Evolutionary conservation across 2,329 filamentous ascomycete species (phyloP).

Genomic region (Trichoderma hamatum): DNA sequence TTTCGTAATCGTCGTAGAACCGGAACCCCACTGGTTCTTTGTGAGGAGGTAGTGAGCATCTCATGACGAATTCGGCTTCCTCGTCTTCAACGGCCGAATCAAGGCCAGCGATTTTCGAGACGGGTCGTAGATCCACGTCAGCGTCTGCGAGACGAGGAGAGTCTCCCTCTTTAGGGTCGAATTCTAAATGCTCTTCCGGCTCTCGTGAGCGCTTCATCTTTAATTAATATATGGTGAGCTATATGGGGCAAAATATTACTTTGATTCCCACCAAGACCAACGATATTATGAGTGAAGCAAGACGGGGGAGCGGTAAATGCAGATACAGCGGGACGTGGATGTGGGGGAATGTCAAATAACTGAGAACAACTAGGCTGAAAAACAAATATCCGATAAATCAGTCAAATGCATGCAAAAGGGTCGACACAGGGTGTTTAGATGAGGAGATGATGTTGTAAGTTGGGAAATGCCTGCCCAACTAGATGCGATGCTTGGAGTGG

Average conservation of each 20-base stretch:
- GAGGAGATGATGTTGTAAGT: not conserved
- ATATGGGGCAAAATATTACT: slow-evolving; percentile 28
- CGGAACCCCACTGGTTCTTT: slow-evolving; percentile 68
- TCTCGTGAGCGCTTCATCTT: slow-evolving; percentile 67
- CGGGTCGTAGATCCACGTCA: slow-evolving; percentile 33
- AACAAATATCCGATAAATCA: not conserved
- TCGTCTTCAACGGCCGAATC: slow-evolving; percentile 49
- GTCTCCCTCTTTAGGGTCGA: slow-evolving; percentile 30
- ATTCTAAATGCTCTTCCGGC: slow-evolving; percentile 52
- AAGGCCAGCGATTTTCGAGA: slow-evolving; percentile 63
- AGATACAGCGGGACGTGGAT: not conserved
- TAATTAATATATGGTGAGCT: slow-evolving; percentile 35
- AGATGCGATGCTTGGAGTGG: not conserved
- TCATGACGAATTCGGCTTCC: slow-evolving; percentile 59
- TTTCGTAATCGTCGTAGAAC: slow-evolving; percentile 79
- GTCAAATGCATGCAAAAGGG: not conserved
- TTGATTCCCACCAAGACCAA: slow-evolving; percentile 14
- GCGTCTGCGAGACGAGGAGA: slow-evolving; percentile 27
- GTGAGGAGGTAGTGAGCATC: slow-evolving; percentile 82
- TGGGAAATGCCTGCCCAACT: slow-evolving; percentile 1
- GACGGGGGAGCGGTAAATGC: slow-evolving; percentile 4
- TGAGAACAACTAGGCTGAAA: not conserved
- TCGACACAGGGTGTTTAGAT: not conserved
- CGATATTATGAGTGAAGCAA: not conserved
- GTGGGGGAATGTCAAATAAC: not conserved